Percentiles rank a stretch among this genome's conserved stretches.
These are phyloP conservation scores for Sugiyamaella pinicola DNA, from an alignment of 1,139 yeast species.

Conservation along the genomic window DNA sequence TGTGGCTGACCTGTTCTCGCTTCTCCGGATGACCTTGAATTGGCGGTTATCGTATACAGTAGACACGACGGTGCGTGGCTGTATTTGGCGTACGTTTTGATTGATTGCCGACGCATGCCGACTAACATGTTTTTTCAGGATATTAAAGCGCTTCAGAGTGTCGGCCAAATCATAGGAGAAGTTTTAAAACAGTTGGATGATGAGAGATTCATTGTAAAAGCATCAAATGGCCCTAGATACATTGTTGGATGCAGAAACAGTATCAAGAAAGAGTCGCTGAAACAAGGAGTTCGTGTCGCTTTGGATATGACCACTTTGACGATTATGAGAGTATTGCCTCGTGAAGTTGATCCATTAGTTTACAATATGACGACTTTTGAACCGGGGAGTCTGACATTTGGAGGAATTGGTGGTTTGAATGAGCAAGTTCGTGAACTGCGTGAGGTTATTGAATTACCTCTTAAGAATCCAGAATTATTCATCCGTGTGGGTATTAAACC, in stretches of 20 bases:
- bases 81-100: no score
- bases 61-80: no score
- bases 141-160: conserved; percentile 94
- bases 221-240: conserved; percentile 96
- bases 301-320: conserved; percentile 97
- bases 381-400: conserved; percentile 94
- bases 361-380: conserved; percentile 98
- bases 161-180: conserved; percentile 97
- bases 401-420: conserved; percentile 94
- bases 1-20: background rate
- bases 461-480: conserved; percentile 95
- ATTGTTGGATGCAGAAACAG: conserved; percentile 97
- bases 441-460: conserved; percentile 96
- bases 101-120: no score
- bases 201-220: conserved; percentile 88
- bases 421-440: conserved; percentile 96
- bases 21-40: no score
- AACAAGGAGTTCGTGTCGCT: conserved; percentile 95
- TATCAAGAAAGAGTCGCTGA: conserved; percentile 76
- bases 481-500: conserved; percentile 96
- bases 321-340: conserved; percentile 94
- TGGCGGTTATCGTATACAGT: no score
- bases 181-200: conserved; percentile 94
- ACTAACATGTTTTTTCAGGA: conserved; percentile 45
- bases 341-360: conserved; percentile 98